Base-by-base conservation (phyloP, 2,329 filamentous ascomycete species). In the Beauveria australis region DNA sequence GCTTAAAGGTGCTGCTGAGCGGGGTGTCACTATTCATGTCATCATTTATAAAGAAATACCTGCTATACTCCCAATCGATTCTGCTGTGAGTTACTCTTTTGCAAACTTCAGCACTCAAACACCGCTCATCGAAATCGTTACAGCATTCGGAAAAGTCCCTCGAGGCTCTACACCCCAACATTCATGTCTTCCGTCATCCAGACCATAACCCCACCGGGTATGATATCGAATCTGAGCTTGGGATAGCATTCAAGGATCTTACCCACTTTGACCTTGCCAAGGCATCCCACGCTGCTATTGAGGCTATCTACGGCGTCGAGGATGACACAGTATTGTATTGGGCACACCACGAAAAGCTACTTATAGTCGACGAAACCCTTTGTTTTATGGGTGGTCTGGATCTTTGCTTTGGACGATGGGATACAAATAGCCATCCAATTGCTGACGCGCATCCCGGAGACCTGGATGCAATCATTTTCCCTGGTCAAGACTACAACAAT, bases 21-120 rank as follows among this genome's bases (percentile, higher is more conserved):
- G 92, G 48, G 92, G 92, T 47, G 92, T 96, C 51, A 85, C 88
- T 67, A 80, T 96, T 67, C 88, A 92, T 67, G 81, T 96, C 56
- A 92, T 96, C 58, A 90, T 96, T 12, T 96, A 96, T 77, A 96
- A 96, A 75, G 92, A 97, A 75, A 89, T 93, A 8, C 85, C 89
- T 3, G 88, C 91, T 68, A 89, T 91, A 44, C 75, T 95, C 68
- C 92, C 89, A 46, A 79, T 78, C 56, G 72, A 79, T 57, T 79
- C 76, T 6, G 70, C 70, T 63, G 76, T 78, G 70, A 66, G 71
- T 79, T 71, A 76, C 75, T 43, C 28, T 58, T 24, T 60, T 22
- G 19, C 6, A 33, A 19, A 12, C 12, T 26, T 16, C 18, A 33
- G 5, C 18, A 14, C 3, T 5, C 9, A 18, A 16, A 16, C 19